Conservation (phyloP, 2,329 filamentous ascomycete genomes). For the Trichoderma asperellum region DNA sequence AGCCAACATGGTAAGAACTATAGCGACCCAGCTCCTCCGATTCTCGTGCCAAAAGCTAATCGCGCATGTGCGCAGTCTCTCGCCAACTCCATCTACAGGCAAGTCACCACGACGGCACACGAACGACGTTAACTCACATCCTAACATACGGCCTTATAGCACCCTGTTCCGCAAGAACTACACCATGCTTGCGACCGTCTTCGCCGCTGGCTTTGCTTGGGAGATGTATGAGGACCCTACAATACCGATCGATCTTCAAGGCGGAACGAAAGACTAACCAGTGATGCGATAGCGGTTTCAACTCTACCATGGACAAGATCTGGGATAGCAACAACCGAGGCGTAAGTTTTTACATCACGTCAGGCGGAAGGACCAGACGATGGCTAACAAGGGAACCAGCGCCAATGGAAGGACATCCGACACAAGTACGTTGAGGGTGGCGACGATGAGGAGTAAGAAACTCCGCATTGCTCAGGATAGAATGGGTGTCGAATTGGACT, state of each 20-base stretch:
- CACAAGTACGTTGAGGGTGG: conserved; percentile 76
- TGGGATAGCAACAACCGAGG: conserved; percentile 93
- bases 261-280: conserved; percentile 36
- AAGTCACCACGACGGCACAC: conserved; percentile 39
- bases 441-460: conserved; percentile 62
- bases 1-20: conserved; percentile 45
- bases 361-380: not conserved
- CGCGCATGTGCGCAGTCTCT: conserved; percentile 44
- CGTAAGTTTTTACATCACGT: conserved; percentile 61
- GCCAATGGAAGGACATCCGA: conserved; percentile 99
- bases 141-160: conserved; percentile 55
- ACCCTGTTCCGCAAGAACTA: conserved; percentile 84
- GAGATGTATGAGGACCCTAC: conserved; percentile 72
- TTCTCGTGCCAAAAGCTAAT: conserved; percentile 40
- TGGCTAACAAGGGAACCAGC: conserved; percentile 57
- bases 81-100: conserved; percentile 46
- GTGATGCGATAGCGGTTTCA: conserved; percentile 69
- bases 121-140: conserved; percentile 32
- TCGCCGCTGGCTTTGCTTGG: conserved; percentile 84
- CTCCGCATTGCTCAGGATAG: conserved; percentile 29
- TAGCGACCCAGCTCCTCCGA: not conserved
- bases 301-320: conserved; percentile 77
- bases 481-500: conserved; percentile 23
- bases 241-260: conserved; percentile 13
- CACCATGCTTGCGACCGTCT: conserved; percentile 84